Conservation (phyloP, 2,329 filamentous ascomycete species). For the Pyricularia pennisetigena region DNA sequence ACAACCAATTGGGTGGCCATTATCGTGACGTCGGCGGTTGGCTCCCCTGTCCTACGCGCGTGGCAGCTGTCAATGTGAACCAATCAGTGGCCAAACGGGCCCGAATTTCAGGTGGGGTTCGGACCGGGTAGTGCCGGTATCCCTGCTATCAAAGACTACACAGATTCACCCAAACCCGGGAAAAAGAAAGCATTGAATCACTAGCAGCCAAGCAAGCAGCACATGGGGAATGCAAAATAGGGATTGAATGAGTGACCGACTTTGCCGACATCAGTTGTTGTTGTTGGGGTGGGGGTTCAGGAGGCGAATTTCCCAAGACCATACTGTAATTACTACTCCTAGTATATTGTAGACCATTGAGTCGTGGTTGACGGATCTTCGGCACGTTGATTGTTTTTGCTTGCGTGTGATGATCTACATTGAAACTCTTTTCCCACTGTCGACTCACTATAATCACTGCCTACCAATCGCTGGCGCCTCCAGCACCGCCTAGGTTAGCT, state of each 20-base stretch:
- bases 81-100: not conserved
- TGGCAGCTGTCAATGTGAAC: not conserved
- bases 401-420: not conserved
- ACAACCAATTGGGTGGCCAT: constrained; percentile 7
- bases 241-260: not conserved
- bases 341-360: not conserved
- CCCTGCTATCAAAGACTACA: not conserved
- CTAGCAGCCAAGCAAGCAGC: not conserved
- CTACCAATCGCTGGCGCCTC: too few relatives aligned
- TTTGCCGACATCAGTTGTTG: not conserved
- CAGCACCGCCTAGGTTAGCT: too few relatives aligned
- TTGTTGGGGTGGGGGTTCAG: not conserved
- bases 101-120: not conserved
- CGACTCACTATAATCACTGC: too few relatives aligned
- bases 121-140: not conserved
- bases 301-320: not conserved
- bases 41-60: constrained; percentile 6
- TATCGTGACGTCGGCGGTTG: constrained; percentile 16
- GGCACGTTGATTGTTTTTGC: not conserved
- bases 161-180: not conserved
- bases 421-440: not conserved
- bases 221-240: not conserved
- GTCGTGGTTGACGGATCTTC: not conserved
- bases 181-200: not conserved
- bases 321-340: too few relatives aligned